Base-by-base conservation (phyloP, 1,139 yeast genomes). In the Candida glucosophila region DNA sequence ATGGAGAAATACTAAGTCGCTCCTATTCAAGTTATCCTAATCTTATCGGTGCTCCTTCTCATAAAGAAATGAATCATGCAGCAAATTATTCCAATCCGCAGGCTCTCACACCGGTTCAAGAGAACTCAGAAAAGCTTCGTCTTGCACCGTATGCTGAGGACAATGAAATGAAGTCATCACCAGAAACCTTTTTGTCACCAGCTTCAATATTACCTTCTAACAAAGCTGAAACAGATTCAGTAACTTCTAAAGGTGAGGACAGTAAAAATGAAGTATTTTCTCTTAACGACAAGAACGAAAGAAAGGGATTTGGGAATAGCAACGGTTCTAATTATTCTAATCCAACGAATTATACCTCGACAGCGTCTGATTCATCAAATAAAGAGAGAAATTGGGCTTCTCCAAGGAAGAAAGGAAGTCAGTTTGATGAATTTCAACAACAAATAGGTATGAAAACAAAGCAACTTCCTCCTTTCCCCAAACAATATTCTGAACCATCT, bases 331-430 rank as follows among this genome's bases (percentile, higher is more conserved):
- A 62, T 22, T 71, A 66, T 40, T 69, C 77, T 1, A 58, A 62
- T 31, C 71, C 72, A 14, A 68, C 76, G 9, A 51, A 49, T 25
- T 54, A 54, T 17, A 55, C 72, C 14, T 54, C 65, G 10, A 50
- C 55, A 23, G 44, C 48, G 26, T 52, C 47, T 14, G 30, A 35
- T 5, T 22, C 28, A 20, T 39, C 47, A 13, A 31, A 30, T 11
- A 41, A 44, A 5, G 57, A 51, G 22, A 56, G 73, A 30, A 63
- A 62, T 32, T 71, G 77, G 78, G 67, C 72, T 20, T 67, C 75
- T 2, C 77, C 78, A 14, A 48, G 69, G 23, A 47, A 58, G 28
- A 56, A 49, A 31, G 61, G 52, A 31, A 48, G 49, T 34, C 60
- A 58, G 28, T 36, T 57, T 23, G 43, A 41, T 23, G 56, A 58